Evolutionary conservation across 108 stramenopile species (phyloP).

Genomic region (Skeletonema potamos): DNA sequence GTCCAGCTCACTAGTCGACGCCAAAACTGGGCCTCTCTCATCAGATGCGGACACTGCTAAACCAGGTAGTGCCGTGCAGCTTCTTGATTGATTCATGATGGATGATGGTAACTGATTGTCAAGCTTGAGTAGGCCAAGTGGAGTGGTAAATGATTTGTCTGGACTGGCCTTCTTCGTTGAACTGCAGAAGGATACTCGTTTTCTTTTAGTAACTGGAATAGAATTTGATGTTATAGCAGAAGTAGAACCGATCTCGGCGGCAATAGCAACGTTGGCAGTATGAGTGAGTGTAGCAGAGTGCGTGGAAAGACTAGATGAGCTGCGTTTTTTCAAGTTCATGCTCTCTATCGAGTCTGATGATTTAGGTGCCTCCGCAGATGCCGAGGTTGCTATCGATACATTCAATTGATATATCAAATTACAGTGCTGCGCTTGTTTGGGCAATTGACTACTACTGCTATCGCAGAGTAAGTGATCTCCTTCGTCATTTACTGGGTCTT

Average conservation of each 20-base stretch:
- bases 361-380: not conserved
- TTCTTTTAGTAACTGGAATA: not conserved
- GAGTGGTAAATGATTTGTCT: not conserved
- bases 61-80: not conserved
- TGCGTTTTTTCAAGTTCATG: not conserved
- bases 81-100: not conserved
- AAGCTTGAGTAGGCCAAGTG: not conserved
- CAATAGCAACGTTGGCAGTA: not conserved
- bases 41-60: not conserved
- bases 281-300: not conserved
- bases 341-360: not conserved
- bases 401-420: not conserved
- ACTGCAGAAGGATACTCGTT: not conserved
- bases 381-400: not conserved
- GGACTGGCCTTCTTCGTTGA: not conserved
- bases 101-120: not conserved
- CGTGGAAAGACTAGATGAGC: not conserved
- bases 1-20: conserved; percentile 33
- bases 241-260: not conserved
- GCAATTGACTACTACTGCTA: not conserved
- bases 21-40: not conserved
- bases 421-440: not conserved
- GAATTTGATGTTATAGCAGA: not conserved
- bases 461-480: not conserved
- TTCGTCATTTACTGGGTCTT: not conserved